A percentile compares a stretch with the other conserved stretches of the same genome.
Conservation (phyloP, 2,329 filamentous ascomycete genomes). For the Fusarium equiseti region DNA sequence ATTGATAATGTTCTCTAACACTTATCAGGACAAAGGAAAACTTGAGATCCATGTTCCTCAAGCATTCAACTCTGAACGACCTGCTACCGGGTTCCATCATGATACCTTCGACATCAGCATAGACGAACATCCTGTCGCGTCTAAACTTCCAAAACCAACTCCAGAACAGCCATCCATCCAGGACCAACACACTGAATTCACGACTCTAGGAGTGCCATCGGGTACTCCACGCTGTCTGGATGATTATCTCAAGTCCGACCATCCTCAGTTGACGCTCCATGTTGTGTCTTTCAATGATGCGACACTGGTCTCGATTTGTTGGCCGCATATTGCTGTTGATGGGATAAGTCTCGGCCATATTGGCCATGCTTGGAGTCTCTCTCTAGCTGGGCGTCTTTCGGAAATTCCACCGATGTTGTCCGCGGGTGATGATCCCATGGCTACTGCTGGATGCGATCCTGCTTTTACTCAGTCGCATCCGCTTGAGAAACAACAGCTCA, state of each 20-base stretch:
- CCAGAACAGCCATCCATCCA: slow-evolving; percentile 1
- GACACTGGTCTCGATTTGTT: slow-evolving; percentile 26
- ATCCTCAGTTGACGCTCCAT: slow-evolving; percentile 20
- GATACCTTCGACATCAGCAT: slow-evolving; percentile 52
- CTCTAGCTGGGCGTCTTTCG: background rate
- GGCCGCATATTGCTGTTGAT: slow-evolving; percentile 19
- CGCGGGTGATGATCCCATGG: slow-evolving; percentile 13
- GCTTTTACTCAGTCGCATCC: background rate
- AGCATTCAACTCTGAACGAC: slow-evolving; percentile 49
- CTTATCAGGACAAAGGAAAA: slow-evolving; percentile 19
- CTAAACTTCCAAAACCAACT: slow-evolving; percentile 50
- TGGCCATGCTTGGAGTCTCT: slow-evolving; percentile 18
- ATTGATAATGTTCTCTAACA: background rate
- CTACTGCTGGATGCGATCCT: slow-evolving; percentile 3
- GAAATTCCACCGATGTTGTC: slow-evolving; percentile 10
- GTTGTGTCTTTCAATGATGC: slow-evolving; percentile 19
- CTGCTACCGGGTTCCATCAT: slow-evolving; percentile 57
- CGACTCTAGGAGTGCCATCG: background rate
- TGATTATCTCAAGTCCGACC: slow-evolving; percentile 16
- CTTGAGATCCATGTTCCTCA: slow-evolving; percentile 53
- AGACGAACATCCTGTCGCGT: slow-evolving; percentile 56
- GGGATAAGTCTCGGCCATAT: slow-evolving; percentile 9
- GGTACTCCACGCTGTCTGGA: background rate
- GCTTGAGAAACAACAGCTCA: background rate
- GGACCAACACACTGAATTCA: background rate